phyloP scores from a whole-genome alignment of 2,329 filamentous ascomycete genomes.

The Curvularia sp. region DNA sequence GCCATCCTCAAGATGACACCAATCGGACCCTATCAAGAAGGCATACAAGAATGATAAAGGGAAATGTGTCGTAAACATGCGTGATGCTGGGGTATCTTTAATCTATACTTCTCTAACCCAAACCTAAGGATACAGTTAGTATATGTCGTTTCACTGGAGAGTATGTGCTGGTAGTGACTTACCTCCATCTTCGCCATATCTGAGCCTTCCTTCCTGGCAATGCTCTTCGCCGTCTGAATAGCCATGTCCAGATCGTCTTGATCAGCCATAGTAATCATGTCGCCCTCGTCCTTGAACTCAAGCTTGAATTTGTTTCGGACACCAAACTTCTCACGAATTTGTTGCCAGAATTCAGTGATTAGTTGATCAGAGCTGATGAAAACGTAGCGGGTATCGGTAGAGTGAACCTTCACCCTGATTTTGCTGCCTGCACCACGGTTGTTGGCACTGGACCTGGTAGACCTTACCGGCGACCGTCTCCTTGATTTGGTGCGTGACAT shows the following conservation, averaged over 20 bases:
- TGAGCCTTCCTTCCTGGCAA: slow-evolving; percentile 73
- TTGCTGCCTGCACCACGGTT: slow-evolving; percentile 69
- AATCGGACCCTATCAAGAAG: slow-evolving; percentile 19
- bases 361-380: slow-evolving; percentile 78
- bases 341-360: slow-evolving; percentile 78
- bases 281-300: slow-evolving; percentile 86
- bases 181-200: slow-evolving; percentile 97
- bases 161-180: slow-evolving; percentile 53
- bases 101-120: slow-evolving; percentile 56
- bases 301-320: slow-evolving; percentile 82
- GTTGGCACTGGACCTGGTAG: slow-evolving; percentile 43
- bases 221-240: slow-evolving; percentile 71
- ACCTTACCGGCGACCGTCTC: slow-evolving; percentile 54
- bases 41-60: slow-evolving; percentile 15
- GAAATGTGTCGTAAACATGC: slow-evolving; percentile 35
- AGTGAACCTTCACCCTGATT: slow-evolving; percentile 91
- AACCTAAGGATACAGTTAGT: slow-evolving; percentile 55
- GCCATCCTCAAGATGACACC: slow-evolving; percentile 14
- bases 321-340: slow-evolving; percentile 86
- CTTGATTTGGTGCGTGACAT: slow-evolving; percentile 59
- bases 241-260: slow-evolving; percentile 95
- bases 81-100: slow-evolving; percentile 50
- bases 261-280: slow-evolving; percentile 97
- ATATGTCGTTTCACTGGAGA: neutral
- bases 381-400: slow-evolving; percentile 85